Evolutionary conservation across 768 basidiomycete genomes (phyloP).

Genomic region (Lentinus brumalis): DNA sequence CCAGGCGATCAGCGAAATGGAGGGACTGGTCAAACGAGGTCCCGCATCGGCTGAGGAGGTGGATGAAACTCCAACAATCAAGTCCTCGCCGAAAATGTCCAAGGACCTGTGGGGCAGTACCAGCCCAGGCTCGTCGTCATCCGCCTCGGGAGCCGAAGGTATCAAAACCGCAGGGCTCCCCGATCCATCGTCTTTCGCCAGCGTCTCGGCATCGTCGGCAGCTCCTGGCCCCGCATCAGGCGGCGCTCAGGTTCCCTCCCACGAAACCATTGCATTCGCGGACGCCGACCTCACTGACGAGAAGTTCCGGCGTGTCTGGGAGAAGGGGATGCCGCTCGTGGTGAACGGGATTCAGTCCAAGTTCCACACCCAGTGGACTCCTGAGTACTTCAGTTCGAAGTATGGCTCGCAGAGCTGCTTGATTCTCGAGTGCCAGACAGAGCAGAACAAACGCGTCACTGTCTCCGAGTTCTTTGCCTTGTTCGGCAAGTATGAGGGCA

Average conservation of each 20-base stretch:
- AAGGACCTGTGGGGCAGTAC: constrained; percentile 10
- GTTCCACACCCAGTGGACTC: constrained; percentile 77
- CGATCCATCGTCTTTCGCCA: constrained; percentile 15
- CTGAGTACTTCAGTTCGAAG: constrained; percentile 74
- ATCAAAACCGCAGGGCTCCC: constrained; percentile 10
- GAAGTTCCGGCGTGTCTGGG: constrained; percentile 73
- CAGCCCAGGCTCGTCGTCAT: constrained; percentile 5
- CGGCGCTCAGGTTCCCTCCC: constrained; percentile 39
- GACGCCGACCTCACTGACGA: constrained; percentile 55
- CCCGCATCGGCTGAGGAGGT: constrained; percentile 8
- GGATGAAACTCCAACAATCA: constrained; percentile 7
- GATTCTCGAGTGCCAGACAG: constrained; percentile 83
- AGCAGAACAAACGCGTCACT: constrained; percentile 59
- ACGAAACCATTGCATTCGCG: constrained; percentile 47
- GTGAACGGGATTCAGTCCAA: constrained; percentile 65
- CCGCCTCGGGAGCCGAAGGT: background rate
- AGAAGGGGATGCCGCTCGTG: constrained; percentile 72
- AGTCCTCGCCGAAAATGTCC: constrained; percentile 6
- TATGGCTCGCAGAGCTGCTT: constrained; percentile 66
- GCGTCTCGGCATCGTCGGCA: constrained; percentile 10
- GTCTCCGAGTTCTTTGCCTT: constrained; percentile 78
- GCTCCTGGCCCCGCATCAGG: background rate
- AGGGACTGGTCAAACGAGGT: constrained; percentile 43
- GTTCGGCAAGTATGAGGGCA: constrained; percentile 70
- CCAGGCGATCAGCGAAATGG: constrained; percentile 70